Evolutionary conservation across 495 filamentous ascomycete genomes (phyloP).

Genomic region (Aspergillus indologenus): DNA sequence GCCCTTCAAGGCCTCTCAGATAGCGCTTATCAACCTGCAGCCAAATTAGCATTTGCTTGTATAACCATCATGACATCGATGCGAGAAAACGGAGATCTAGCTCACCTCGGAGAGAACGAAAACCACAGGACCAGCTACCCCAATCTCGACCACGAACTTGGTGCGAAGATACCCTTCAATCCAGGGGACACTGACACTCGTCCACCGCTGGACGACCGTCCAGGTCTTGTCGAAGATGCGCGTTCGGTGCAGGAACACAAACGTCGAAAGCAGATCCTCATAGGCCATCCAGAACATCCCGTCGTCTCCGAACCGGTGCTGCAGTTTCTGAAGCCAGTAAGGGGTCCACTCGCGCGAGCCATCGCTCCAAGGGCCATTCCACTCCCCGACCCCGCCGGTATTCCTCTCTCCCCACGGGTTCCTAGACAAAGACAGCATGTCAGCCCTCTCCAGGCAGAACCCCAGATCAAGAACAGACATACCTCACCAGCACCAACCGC

Average conservation of each 20-base stretch:
- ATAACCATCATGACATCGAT: too few relatives aligned
- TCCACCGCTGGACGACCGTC: neutral
- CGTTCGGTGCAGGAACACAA: neutral
- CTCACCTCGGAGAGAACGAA: neutral
- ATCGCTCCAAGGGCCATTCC: neutral
- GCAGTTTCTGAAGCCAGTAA: neutral
- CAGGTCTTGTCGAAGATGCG: neutral
- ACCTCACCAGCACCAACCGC: neutral
- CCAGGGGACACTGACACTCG: neutral
- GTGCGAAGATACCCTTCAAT: neutral
- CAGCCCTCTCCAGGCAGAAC: too few relatives aligned
- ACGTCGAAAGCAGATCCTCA: neutral
- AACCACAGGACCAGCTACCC: neutral
- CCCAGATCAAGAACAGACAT: neutral
- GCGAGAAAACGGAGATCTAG: neutral
- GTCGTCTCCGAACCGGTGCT: neutral
- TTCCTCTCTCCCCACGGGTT: neutral
- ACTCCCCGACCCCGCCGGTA: neutral
- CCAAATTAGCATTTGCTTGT: neutral
- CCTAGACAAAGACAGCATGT: neutral
- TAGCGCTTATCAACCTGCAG: neutral
- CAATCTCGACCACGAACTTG: neutral
- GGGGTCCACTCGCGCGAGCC: neutral
- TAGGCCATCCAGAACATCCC: neutral
- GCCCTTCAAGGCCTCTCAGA: neutral